phyloP scores from a whole-genome alignment of 257 asterid species.

The Marsdenia floribunda region DNA sequence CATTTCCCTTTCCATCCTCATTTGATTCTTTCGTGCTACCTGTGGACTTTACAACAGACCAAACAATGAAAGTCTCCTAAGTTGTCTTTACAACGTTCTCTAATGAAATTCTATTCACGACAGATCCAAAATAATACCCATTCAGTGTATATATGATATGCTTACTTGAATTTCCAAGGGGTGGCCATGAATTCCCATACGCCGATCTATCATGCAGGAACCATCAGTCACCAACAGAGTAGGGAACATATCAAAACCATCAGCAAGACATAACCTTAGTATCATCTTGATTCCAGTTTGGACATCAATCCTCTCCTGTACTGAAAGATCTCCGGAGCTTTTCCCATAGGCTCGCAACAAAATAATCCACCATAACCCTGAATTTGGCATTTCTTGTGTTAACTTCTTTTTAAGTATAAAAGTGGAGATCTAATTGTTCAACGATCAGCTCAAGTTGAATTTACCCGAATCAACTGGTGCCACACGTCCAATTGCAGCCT shows the following conservation, averaged over 20 bases:
- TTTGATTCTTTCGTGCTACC: neutral
- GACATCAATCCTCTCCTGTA: conserved; percentile 74
- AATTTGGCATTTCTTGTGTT: conserved; percentile 9
- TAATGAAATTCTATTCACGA: neutral
- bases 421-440: conserved; percentile 4
- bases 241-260: conserved; percentile 81
- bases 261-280: conserved; percentile 67
- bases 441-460: conserved; percentile 8
- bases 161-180: conserved; percentile 76
- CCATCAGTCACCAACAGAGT: conserved; percentile 74
- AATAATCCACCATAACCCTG: conserved; percentile 85
- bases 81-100: neutral
- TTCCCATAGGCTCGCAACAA: conserved; percentile 78
- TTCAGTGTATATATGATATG: neutral
- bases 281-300: conserved; percentile 84
- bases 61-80: neutral
- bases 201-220: conserved; percentile 85
- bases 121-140: neutral
- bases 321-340: conserved; percentile 63
- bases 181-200: conserved; percentile 82
- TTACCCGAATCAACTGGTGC: conserved; percentile 81
- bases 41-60: neutral
- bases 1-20: neutral
- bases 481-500: conserved; percentile 80
- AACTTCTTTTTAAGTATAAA: conserved; percentile 9